These are phyloP conservation scores for Iris pallida DNA, from an alignment of 116 monocot species.

Conservation along the genomic window DNA sequence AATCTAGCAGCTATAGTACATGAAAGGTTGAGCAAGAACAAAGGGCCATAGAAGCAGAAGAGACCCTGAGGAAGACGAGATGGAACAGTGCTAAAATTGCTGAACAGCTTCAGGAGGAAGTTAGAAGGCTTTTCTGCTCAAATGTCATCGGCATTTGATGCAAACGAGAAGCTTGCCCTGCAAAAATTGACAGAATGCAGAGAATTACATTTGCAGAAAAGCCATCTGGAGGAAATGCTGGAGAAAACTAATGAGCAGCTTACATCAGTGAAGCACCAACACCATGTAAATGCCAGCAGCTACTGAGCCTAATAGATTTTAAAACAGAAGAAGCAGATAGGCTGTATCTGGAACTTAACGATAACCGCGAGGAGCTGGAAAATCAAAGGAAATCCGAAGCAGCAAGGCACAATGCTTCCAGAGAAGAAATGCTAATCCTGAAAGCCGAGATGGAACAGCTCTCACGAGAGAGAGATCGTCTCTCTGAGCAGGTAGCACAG, in stretches of 20 bases:
- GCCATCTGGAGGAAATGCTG: constrained; percentile 41
- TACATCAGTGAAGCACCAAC: constrained; percentile 29
- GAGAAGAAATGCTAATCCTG: constrained; percentile 40
- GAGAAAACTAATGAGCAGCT: constrained; percentile 45
- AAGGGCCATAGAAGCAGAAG: constrained; percentile 79
- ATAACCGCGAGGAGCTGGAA: constrained; percentile 43
- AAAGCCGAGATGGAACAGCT: constrained; percentile 40
- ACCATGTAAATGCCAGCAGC: constrained; percentile 48
- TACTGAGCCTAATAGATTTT: constrained; percentile 46
- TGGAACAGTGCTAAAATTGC: constrained; percentile 44
- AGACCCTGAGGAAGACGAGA: constrained; percentile 46
- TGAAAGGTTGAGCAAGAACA: constrained; percentile 70
- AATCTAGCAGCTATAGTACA: constrained; percentile 37
- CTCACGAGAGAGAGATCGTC: constrained; percentile 29
- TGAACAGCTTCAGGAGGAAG: constrained; percentile 64
- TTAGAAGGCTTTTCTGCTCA: constrained; percentile 54
- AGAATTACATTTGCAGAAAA: constrained; percentile 51
- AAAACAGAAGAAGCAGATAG: constrained; percentile 58
- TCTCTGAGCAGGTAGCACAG: constrained; percentile 35
- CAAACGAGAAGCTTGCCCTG: constrained; percentile 58
- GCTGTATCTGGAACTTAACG: constrained; percentile 40
- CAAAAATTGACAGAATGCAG: constrained; percentile 49
- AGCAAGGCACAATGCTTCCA: constrained; percentile 24
- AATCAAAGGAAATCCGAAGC: constrained; percentile 35
- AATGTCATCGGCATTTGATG: constrained; percentile 51